Evolutionary conservation across 2,329 filamentous ascomycete species (phyloP), one percentile per base, ranked within the genome.

Genomic region (Colletotrichum tabaci): DNA sequence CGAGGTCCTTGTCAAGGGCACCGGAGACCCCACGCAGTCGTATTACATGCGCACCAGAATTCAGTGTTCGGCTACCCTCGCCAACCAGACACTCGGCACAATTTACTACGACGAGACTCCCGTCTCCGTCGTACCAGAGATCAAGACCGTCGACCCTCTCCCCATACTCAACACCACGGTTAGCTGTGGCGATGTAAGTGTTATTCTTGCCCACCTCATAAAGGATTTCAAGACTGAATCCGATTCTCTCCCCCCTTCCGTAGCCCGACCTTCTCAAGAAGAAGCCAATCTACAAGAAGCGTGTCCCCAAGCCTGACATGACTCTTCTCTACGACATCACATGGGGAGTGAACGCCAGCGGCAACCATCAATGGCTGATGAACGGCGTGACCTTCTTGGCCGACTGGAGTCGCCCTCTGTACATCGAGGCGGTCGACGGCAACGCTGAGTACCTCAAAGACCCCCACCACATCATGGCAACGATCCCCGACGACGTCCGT

Each of bases 201-300:
- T 21, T 1, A 35, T 44, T 8, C 5, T 7, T 8, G 8, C 15
- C 40, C 40, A 30, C 7, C 15, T 10, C 18, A 18, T 30, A 0
- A 21, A 13, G 18, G 15, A 16, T 8, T 1, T 46, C 9, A 0
- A 13, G 4, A 18, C 30, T 64, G 21, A 44, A 46, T 26, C 18
- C 26, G 7, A 46, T 10, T 16, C 15, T 4, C 1, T 44, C 12
- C 16, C 26, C 26, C 4, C 26, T 30, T 30, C 38, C 35, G 23
- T 23, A 68, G 61, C 61, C 61, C 26, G 69, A 52, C 3, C 42
- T 64, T 5, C 40, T 16, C 3, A 63, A 49, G 46, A 60, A 63
- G 21, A 72, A 55, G 18, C 69, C 69, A 15, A 40, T 72, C 15
- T 72, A 60, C 53, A 68, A 68, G 47, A 69, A 72, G n/a, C 53